Evolutionary conservation across 208 protist genomes (phyloP).

Genomic region (Angomonas deanei): DNA sequence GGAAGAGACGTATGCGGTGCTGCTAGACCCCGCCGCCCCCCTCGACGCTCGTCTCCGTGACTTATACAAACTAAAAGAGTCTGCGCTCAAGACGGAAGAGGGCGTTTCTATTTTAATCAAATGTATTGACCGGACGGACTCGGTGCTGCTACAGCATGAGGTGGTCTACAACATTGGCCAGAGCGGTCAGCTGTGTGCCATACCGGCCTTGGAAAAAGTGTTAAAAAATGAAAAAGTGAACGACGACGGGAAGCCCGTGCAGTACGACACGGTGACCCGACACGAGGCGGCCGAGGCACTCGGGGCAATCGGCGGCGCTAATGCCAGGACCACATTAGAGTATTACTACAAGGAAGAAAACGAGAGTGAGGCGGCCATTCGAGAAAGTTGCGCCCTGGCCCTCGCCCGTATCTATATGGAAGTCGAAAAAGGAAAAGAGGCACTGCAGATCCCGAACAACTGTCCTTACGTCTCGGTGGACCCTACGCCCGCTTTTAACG

Average conservation of each 20-base stretch:
- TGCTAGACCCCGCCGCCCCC: conserved; percentile 67
- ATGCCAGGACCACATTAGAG: conserved; percentile 41
- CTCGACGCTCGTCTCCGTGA: conserved; percentile 84
- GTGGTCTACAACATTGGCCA: conserved; percentile 96
- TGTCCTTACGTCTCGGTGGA: conserved; percentile 89
- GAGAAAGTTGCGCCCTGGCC: conserved; percentile 94
- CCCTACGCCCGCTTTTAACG: conserved; percentile 82
- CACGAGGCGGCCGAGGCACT: conserved; percentile 96
- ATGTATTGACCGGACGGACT: conserved; percentile 81
- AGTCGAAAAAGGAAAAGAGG: conserved; percentile 44
- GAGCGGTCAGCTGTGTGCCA: conserved; percentile 74
- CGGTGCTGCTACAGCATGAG: conserved; percentile 96
- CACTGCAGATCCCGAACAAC: conserved; percentile 31
- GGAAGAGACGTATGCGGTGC: conserved; percentile 48
- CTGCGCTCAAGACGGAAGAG: conserved; percentile 48
- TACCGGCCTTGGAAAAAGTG: conserved; percentile 77
- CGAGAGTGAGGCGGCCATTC: conserved; percentile 66
- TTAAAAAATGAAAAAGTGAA: conserved; percentile 35
- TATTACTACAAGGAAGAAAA: conserved; percentile 33
- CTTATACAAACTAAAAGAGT: conserved; percentile 83
- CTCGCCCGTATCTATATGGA: conserved; percentile 65
- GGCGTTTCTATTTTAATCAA: conserved; percentile 53
- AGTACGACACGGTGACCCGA: conserved; percentile 94
- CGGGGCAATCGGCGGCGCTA: conserved; percentile 68
- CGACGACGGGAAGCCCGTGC: neutral